Conservation (phyloP, 352 stramenopile genomes). For the Peronospora belbahrii region DNA sequence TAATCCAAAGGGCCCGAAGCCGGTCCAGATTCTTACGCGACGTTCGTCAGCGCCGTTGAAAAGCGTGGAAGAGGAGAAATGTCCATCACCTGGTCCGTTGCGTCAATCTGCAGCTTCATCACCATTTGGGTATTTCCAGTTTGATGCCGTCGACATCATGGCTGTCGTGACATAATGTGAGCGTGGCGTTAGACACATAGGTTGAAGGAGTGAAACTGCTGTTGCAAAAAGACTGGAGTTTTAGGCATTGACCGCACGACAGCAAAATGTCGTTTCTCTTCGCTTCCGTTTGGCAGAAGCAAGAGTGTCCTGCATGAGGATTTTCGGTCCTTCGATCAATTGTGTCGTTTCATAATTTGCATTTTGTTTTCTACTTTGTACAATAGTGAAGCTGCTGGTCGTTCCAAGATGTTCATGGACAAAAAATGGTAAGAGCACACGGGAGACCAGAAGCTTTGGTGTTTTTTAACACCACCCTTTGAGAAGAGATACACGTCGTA, state of each 20-base stretch:
- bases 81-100: constrained; percentile 32
- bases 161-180: constrained; percentile 67
- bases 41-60: constrained; percentile 37
- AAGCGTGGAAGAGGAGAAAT: constrained; percentile 43
- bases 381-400: constrained; percentile 39
- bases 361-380: constrained; percentile 55
- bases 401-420: constrained; percentile 3
- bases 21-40: constrained; percentile 40
- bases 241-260: constrained; percentile 8
- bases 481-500: constrained; percentile 11
- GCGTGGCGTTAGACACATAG: constrained; percentile 20
- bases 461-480: constrained; percentile 85
- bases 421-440: constrained; percentile 7
- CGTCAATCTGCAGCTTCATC: constrained; percentile 26
- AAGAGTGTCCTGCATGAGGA: constrained; percentile 8
- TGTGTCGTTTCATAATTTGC: constrained; percentile 31
- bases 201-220: constrained; percentile 12
- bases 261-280: constrained; percentile 11
- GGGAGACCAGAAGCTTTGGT: constrained; percentile 42
- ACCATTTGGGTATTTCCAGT: constrained; percentile 62
- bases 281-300: constrained; percentile 25
- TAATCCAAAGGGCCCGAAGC: constrained; percentile 37
- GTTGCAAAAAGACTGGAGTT: constrained; percentile 5
- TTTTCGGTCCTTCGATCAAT: constrained; percentile 19
- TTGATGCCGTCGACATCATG: constrained; percentile 84